phyloP scores from a whole-genome alignment of 176 grass and related monocot species.

The Aegilops sharonensis region DNA sequence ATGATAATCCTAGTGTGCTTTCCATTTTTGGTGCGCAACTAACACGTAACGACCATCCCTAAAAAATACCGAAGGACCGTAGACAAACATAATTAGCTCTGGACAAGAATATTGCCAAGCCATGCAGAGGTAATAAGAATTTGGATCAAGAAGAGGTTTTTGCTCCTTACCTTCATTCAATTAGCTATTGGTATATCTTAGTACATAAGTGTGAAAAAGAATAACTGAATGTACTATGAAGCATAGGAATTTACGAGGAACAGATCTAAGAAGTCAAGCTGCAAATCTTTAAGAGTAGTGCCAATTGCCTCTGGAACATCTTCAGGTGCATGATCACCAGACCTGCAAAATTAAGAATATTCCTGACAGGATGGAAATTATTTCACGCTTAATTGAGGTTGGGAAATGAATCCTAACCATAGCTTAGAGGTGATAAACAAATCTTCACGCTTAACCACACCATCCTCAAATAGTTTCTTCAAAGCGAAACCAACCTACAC shows the following conservation, averaged over 20 bases:
- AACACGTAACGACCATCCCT: not conserved
- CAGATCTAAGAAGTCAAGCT: constrained; percentile 42
- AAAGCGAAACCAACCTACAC: constrained; percentile 69
- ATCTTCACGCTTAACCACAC: constrained; percentile 65
- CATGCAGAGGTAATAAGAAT: not conserved
- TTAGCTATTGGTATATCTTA: not conserved
- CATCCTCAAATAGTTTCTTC: constrained; percentile 67
- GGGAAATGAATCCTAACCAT: constrained; percentile 48
- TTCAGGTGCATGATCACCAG: constrained; percentile 33
- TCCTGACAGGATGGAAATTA: not conserved
- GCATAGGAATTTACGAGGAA: constrained; percentile 34
- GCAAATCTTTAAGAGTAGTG: constrained; percentile 32
- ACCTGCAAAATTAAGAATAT: constrained; percentile 25
- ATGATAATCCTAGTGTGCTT: not conserved
- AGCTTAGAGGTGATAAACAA: constrained; percentile 88
- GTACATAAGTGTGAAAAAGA: not conserved
- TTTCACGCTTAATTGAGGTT: not conserved
- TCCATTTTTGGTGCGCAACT: not conserved
- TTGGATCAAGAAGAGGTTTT: not conserved
- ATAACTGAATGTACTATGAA: not conserved
- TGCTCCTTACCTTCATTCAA: not conserved
- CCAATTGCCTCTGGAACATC: constrained; percentile 32
- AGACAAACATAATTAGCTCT: not conserved
- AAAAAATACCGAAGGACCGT: not conserved
- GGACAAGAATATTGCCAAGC: not conserved